These are phyloP conservation scores for Aspergillus pseudoterreus DNA, from an alignment of 2,329 filamentous ascomycete genomes.

Conservation along the genomic window DNA sequence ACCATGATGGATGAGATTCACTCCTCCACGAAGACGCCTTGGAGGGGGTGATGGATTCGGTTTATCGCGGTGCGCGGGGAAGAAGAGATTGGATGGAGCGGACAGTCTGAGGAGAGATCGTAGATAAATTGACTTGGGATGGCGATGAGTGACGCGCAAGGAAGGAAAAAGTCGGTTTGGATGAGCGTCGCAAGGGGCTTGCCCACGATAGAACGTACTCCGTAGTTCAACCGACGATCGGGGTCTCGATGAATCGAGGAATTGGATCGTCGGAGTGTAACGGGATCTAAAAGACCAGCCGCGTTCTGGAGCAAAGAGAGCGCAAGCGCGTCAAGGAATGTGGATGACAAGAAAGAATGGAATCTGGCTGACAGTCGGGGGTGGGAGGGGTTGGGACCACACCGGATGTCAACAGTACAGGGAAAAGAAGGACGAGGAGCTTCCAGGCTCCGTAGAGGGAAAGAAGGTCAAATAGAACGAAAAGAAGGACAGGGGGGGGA, in stretches of 20 bases:
- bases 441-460: slow-evolving; percentile 24
- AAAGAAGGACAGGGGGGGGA: slow-evolving; percentile 6
- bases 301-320: slow-evolving; percentile 9
- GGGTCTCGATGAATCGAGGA: not conserved
- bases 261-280: not conserved
- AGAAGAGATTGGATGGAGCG: too few species aligned
- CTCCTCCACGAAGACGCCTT: not conserved
- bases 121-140: too few species aligned
- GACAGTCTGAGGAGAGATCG: not conserved
- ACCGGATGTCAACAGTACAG: slow-evolving; percentile 10
- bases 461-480: slow-evolving; percentile 5
- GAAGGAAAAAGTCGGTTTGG: not conserved
- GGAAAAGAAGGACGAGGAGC: slow-evolving; percentile 37
- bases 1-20: slow-evolving; percentile 19
- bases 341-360: slow-evolving; percentile 16
- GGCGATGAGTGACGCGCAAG: not conserved
- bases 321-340: slow-evolving; percentile 22
- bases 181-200: not conserved
- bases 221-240: not conserved
- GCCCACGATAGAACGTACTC: not conserved
- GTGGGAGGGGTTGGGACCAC: slow-evolving; percentile 8
- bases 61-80: too few species aligned
- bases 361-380: slow-evolving; percentile 12
- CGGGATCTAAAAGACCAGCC: slow-evolving; percentile 1
- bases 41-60: too few species aligned